phyloP scores from a whole-genome alignment of 2,329 filamentous ascomycete genomes.

The Penicillium sp. region DNA sequence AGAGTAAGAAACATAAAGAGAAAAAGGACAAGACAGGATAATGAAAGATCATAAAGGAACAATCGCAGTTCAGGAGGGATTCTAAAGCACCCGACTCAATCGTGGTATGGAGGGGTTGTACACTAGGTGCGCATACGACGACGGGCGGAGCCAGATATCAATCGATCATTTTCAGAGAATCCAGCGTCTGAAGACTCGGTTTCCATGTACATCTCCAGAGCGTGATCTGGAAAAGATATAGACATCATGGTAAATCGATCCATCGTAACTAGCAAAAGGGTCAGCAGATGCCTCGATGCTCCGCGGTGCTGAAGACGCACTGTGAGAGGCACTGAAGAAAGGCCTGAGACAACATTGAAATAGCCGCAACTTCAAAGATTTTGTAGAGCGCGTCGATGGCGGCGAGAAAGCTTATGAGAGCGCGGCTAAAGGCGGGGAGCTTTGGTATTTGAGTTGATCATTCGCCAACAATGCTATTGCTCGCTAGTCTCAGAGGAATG shows the following conservation, averaged over 20 bases:
- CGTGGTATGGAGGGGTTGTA: constrained; percentile 1
- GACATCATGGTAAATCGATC: constrained; percentile 12
- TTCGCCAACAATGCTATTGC: constrained; percentile 7
- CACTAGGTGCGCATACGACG: background rate
- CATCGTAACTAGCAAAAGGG: constrained; percentile 5
- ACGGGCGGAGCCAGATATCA: background rate
- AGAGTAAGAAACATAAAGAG: constrained; percentile 1
- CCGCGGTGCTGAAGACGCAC: background rate
- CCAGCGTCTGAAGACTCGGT: constrained; percentile 4
- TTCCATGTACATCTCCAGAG: constrained; percentile 9
- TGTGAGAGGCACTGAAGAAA: constrained; percentile 1
- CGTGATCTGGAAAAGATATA: constrained; percentile 6
- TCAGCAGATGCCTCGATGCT: background rate
- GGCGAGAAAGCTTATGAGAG: constrained; percentile 6
- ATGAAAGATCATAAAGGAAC: constrained; percentile 13
- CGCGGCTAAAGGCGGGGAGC: constrained; percentile 3
- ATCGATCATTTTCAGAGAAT: background rate
- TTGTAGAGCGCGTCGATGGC: background rate
- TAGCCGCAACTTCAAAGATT: constrained; percentile 7
- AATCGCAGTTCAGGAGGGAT: background rate
- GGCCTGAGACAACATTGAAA: constrained; percentile 6
- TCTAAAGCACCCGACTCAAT: constrained; percentile 2
- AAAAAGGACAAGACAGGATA: constrained; percentile 2
- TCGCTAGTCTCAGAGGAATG: constrained; percentile 4
- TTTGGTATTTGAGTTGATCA: constrained; percentile 3